Evolutionary conservation across 2,329 filamentous ascomycete genomes (phyloP).

Genomic region (Fusarium sp.): DNA sequence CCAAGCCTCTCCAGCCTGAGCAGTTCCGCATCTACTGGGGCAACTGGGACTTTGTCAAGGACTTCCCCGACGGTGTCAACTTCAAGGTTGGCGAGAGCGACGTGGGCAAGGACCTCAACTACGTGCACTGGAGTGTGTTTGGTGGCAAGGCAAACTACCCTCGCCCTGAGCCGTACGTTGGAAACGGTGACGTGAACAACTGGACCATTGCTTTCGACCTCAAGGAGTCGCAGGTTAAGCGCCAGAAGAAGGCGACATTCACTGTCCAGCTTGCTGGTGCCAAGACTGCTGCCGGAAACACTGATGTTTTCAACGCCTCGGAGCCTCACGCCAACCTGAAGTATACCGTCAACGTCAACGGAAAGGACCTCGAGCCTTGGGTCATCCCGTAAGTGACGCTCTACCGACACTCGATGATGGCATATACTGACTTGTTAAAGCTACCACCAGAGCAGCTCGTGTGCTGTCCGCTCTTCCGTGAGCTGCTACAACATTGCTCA

Average conservation of each 20-base stretch:
- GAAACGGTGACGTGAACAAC: slow-evolving; percentile 61
- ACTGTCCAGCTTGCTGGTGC: slow-evolving; percentile 70
- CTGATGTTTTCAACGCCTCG: slow-evolving; percentile 62
- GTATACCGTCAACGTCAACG: slow-evolving; percentile 55
- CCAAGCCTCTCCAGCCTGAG: slow-evolving; percentile 60
- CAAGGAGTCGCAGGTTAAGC: slow-evolving; percentile 51
- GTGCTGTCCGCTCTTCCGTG: slow-evolving; percentile 67
- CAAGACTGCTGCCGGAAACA: slow-evolving; percentile 70
- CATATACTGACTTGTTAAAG: slow-evolving; percentile 16
- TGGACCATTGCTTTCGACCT: slow-evolving; percentile 67
- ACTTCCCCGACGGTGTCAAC: slow-evolving; percentile 66
- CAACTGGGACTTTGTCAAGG: slow-evolving; percentile 65
- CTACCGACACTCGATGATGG: too few species aligned
- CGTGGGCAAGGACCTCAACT: slow-evolving; percentile 63
- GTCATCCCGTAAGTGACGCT: slow-evolving; percentile 58
- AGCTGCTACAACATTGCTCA: slow-evolving; percentile 69
- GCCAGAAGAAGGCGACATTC: slow-evolving; percentile 60
- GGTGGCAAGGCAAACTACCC: slow-evolving; percentile 62
- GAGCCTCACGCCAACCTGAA: slow-evolving; percentile 63
- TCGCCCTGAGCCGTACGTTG: slow-evolving; percentile 54
- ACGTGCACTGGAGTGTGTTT: slow-evolving; percentile 72
- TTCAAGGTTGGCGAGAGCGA: slow-evolving; percentile 65
- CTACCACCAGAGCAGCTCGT: slow-evolving; percentile 55
- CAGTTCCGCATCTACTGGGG: slow-evolving; percentile 70
- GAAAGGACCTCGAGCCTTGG: slow-evolving; percentile 59